phyloP scores from a whole-genome alignment of 164 flowering plant genomes.

The Vitis rupestris region DNA sequence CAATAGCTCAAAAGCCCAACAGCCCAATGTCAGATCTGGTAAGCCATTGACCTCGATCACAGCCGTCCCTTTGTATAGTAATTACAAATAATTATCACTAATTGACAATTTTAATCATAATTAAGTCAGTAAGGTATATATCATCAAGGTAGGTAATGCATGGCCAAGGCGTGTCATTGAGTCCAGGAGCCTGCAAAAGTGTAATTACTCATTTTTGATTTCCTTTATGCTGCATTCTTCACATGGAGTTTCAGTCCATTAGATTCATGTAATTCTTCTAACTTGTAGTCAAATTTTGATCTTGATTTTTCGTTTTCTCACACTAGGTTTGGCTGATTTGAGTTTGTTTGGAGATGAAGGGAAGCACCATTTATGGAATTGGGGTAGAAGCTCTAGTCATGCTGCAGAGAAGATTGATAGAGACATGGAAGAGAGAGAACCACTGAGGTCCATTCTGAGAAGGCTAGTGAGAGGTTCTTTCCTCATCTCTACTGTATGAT shows the following conservation, averaged over 20 bases:
- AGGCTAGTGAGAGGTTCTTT: conserved; percentile 27
- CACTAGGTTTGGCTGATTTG: neutral
- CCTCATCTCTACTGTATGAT: neutral
- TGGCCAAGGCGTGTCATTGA: too few relatives aligned
- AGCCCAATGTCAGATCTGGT: too few relatives aligned
- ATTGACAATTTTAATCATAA: too few relatives aligned
- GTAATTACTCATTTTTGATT: conserved; percentile 1
- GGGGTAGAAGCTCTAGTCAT: neutral
- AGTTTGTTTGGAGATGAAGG: conserved; percentile 17
- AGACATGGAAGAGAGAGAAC: conserved; percentile 7
- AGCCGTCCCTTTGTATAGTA: too few relatives aligned
- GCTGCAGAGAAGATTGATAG: neutral
- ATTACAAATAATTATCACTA: too few relatives aligned
- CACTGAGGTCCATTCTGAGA: conserved; percentile 8
- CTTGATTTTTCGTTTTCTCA: neutral
- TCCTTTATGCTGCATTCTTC: conserved; percentile 18
- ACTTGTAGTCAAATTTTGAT: neutral
- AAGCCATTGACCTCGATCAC: too few relatives aligned
- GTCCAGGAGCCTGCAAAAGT: too few relatives aligned
- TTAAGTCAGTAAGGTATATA: too few relatives aligned
- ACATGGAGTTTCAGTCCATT: conserved; percentile 5
- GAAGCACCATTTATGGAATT: conserved; percentile 16
- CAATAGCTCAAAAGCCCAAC: too few relatives aligned
- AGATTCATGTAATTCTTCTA: conserved; percentile 18
- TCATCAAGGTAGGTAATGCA: too few relatives aligned